phyloP scores from a whole-genome alignment of 768 basidiomycete species.

The Tremella yokohamensis region DNA sequence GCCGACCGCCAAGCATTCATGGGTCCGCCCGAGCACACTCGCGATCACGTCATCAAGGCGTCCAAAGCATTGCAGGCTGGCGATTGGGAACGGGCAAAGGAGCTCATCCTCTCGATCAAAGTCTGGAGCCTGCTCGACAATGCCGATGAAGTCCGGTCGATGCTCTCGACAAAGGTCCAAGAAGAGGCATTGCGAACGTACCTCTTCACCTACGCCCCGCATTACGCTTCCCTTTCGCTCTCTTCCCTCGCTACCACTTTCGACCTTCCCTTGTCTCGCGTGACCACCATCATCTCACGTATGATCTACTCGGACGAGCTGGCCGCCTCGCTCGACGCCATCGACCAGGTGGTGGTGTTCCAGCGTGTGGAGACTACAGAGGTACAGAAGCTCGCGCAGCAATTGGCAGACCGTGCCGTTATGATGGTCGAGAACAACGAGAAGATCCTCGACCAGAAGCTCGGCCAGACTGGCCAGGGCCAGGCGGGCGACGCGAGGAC shows the following conservation, averaged over 20 bases:
- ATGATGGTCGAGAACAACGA: constrained; percentile 88
- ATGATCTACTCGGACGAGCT: constrained; percentile 99
- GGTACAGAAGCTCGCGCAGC: constrained; percentile 82
- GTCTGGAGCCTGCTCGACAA: constrained; percentile 98
- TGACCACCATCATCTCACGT: constrained; percentile 88
- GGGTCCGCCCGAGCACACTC: constrained; percentile 94
- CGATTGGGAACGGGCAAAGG: constrained; percentile 93
- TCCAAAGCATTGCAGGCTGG: constrained; percentile 93
- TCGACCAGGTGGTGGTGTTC: constrained; percentile 84
- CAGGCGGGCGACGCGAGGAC: constrained; percentile 51
- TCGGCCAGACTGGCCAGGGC: constrained; percentile 66
- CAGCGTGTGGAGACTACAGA: constrained; percentile 85
- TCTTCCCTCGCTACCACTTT: constrained; percentile 82
- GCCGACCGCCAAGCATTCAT: constrained; percentile 97
- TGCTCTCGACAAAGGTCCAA: constrained; percentile 82
- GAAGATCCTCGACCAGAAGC: constrained; percentile 77
- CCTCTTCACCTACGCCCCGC: constrained; percentile 93
- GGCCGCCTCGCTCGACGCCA: constrained; percentile 81
- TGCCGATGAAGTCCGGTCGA: constrained; percentile 78
- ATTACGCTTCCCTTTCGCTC: constrained; percentile 87
- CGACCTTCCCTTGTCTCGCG: constrained; percentile 70
- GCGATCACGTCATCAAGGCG: constrained; percentile 99
- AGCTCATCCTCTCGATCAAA: constrained; percentile 91
- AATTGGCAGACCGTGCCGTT: constrained; percentile 80
- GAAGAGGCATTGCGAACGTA: constrained; percentile 96